Conservation (phyloP, 2,329 filamentous ascomycete species). For the Fusarium subtropicale region DNA sequence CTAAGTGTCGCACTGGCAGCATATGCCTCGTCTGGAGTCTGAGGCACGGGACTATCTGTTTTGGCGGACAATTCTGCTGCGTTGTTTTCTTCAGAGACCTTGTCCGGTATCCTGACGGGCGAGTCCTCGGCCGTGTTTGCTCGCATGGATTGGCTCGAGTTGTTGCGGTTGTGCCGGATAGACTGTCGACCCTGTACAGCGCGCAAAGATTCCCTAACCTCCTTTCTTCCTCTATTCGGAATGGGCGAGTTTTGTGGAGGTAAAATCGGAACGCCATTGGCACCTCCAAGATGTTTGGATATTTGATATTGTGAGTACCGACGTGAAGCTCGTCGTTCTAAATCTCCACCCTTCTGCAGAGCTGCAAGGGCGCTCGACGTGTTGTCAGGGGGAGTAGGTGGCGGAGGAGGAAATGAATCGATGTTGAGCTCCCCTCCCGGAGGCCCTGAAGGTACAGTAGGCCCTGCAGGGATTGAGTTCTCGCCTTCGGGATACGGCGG, state of each 20-base stretch:
- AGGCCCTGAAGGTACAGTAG: conserved; percentile 56
- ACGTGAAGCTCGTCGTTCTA: conserved; percentile 91
- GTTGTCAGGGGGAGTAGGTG: conserved; percentile 74
- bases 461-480: conserved; percentile 59
- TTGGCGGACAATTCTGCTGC: conserved; percentile 41
- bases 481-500: conserved; percentile 76
- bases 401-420: conserved; percentile 77
- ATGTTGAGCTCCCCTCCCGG: conserved; percentile 62
- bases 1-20: conserved; percentile 68
- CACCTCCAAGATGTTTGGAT: conserved; percentile 87
- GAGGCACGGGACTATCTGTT: conserved; percentile 55
- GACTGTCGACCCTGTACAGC: conserved; percentile 68
- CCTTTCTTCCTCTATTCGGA: conserved; percentile 83
- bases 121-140: conserved; percentile 64
- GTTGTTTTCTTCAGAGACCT: conserved; percentile 71
- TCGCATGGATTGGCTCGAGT: conserved; percentile 58
- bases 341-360: conserved; percentile 88
- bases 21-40: conserved; percentile 76
- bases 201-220: conserved; percentile 86
- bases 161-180: conserved; percentile 62
- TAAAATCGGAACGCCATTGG: conserved; percentile 86
- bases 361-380: conserved; percentile 91
- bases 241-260: conserved; percentile 85
- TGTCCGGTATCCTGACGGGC: conserved; percentile 68
- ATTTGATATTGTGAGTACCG: conserved; percentile 98